A percentile compares a stretch with the other conserved stretches of the same genome.
Evolutionary conservation across 2,329 filamentous ascomycete genomes (phyloP).

Genomic region (Emergomyces pasteurianus): DNA sequence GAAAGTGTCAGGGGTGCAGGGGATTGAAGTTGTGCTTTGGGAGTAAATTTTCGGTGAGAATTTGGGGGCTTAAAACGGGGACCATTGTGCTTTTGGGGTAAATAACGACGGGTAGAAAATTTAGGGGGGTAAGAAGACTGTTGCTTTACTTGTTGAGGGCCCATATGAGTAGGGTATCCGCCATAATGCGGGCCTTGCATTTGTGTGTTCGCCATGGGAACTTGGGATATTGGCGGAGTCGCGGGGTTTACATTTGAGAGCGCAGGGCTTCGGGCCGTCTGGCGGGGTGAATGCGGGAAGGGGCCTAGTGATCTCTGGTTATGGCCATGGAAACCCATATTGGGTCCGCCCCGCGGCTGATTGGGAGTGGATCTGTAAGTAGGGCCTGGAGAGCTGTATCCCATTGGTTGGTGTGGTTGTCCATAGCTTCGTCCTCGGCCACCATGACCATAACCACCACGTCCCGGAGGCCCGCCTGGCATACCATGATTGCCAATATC

Average conservation of each 20-base stretch:
- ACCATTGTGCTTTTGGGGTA: constrained; percentile 15
- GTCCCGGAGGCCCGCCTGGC: constrained; percentile 40
- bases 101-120: constrained; percentile 18
- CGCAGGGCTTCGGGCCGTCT: constrained; percentile 52
- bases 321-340: constrained; percentile 40
- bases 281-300: constrained; percentile 55
- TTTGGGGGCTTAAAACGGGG: constrained; percentile 5
- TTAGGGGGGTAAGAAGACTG: constrained; percentile 21
- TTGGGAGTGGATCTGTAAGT: constrained; percentile 40
- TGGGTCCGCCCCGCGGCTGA: constrained; percentile 38
- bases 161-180: constrained; percentile 47
- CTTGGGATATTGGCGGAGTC: constrained; percentile 59
- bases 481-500: constrained; percentile 53
- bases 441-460: constrained; percentile 43
- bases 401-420: constrained; percentile 39
- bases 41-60: constrained; percentile 11
- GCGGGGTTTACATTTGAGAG: constrained; percentile 53
- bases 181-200: constrained; percentile 50
- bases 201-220: constrained; percentile 53
- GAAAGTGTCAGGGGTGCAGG: constrained; percentile 46
- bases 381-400: constrained; percentile 41
- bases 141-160: constrained; percentile 49
- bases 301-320: constrained; percentile 31
- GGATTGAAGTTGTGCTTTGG: constrained; percentile 15
- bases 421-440: constrained; percentile 49